Percentiles rank a stretch among this genome's conserved stretches.
Evolutionary conservation across 768 basidiomycete species (phyloP).

Genomic region (Serpula lacrymans): DNA sequence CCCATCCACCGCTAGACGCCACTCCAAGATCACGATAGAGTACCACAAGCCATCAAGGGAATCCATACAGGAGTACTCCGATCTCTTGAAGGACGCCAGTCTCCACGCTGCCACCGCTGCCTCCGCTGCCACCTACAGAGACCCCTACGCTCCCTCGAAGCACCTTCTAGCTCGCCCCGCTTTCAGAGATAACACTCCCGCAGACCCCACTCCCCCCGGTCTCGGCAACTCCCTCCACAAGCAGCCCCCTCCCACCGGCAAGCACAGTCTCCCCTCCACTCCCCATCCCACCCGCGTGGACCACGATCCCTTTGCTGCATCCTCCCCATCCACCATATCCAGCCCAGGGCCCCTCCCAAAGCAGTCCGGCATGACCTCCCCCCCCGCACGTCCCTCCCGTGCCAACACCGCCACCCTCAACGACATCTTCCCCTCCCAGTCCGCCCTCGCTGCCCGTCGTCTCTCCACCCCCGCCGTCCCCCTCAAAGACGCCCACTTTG

Average conservation of each 20-base stretch:
- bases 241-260: constrained; percentile 48
- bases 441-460: constrained; percentile 43
- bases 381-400: constrained; percentile 78
- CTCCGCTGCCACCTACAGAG: constrained; percentile 26
- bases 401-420: constrained; percentile 80
- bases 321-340: constrained; percentile 15
- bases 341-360: constrained; percentile 28
- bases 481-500: constrained; percentile 18
- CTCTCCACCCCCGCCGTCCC: constrained; percentile 45
- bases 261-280: constrained; percentile 44
- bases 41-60: constrained; percentile 73
- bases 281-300: constrained; percentile 37
- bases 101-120: constrained; percentile 52
- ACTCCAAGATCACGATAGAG: constrained; percentile 69
- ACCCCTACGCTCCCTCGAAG: constrained; percentile 42
- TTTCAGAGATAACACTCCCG: constrained; percentile 26
- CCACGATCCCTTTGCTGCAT: constrained; percentile 56
- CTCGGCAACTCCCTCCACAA: constrained; percentile 63
- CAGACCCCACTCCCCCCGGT: constrained; percentile 28
- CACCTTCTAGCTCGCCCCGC: constrained; percentile 31
- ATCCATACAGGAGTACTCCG: constrained; percentile 75
- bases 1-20: constrained; percentile 23
- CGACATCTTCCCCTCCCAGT: constrained; percentile 59
- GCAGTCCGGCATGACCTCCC: constrained; percentile 37
- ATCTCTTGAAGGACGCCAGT: constrained; percentile 61